Evolutionary conservation across 169 alveolate species (phyloP), one percentile per base, ranked within the genome.

Genomic region (Neospora caninum): DNA sequence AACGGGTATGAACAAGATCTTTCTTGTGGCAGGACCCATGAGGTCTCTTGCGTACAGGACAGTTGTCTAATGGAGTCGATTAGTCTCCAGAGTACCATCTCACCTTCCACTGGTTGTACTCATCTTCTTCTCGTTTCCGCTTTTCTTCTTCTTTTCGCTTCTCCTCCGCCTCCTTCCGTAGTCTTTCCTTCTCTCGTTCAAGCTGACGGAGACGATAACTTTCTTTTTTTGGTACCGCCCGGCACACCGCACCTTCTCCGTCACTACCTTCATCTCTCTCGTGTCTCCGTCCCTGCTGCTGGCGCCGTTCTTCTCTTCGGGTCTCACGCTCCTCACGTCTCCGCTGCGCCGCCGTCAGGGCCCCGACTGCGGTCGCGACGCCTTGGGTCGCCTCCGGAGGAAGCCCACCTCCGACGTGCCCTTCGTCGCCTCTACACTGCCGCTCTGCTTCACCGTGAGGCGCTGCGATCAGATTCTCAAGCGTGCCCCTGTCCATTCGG

Each of bases 311-410:
- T 34, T 78, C 87, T 78, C 87, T 34, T 20, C 87, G 87, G 25
- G 87, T 45, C 34, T 78, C 87, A 38, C 87, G 42, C 43, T 78
- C 87, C 43, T 29, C 87, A 25, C 87, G 87, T 39, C 45, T 78
- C 45, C 87, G 42, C 87, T 34, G 41, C 45, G 87, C 87, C 31
- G 87, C 87, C 87, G 53, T 78, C 53, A 78, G 87, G 25, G 87
- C 41, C 34, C 31, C 87, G 53, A 20, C 87, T 22, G 42, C 87
- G 31, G 87, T 78, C 31, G 87, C 34, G 42, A 34, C 41, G 0
- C 53, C 41, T 78, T 42, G 53, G 31, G 25, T 0, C 25, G 13
- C 45, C 45, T 34, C 87, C 87, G 13, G 41, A 34, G 45, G 29
- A 39, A 45, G 13, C 45, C 13, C 25, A 34, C 34, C 87, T 20